phyloP scores from a whole-genome alignment of 768 basidiomycete genomes.

The Tulasnella sp. region DNA sequence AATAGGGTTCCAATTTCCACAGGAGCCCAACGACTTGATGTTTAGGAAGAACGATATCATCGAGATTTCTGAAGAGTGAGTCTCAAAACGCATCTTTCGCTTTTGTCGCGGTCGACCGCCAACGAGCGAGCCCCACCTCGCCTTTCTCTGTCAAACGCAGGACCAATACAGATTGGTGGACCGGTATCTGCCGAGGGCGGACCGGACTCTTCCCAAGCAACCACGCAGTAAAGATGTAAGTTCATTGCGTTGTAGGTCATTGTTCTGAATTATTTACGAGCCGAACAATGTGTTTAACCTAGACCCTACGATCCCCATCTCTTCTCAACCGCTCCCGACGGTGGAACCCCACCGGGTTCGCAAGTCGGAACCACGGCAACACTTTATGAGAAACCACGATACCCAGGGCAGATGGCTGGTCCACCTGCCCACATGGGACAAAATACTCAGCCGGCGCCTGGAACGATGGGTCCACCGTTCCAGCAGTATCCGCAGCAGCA shows the following conservation, averaged over 20 bases:
- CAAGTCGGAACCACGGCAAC: neutral
- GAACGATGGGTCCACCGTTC: constrained; percentile 19
- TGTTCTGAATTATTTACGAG: neutral
- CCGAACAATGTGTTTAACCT: neutral
- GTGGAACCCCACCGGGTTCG: constrained; percentile 12
- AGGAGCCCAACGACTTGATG: constrained; percentile 30
- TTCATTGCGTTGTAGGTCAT: neutral
- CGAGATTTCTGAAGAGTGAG: constrained; percentile 32
- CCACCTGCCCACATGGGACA: constrained; percentile 15
- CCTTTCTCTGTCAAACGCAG: neutral
- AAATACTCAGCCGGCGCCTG: neutral
- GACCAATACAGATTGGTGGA: constrained; percentile 34
- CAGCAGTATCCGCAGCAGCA: neutral
- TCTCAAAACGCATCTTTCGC: neutral
- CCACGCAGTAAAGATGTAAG: constrained; percentile 26
- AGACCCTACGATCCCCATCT: constrained; percentile 30
- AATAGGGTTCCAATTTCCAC: neutral
- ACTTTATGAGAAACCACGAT: constrained; percentile 23
- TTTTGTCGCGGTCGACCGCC: neutral
- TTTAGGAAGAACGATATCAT: constrained; percentile 33
- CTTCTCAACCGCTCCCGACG: constrained; percentile 29
- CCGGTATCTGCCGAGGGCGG: constrained; percentile 25
- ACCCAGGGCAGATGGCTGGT: constrained; percentile 19
- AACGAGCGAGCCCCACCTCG: neutral
- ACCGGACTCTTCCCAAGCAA: constrained; percentile 35